A percentile compares a stretch with the other conserved stretches of the same genome.
phyloP scores from a whole-genome alignment of 257 asterid species.

The Primulina huaijiensis region DNA sequence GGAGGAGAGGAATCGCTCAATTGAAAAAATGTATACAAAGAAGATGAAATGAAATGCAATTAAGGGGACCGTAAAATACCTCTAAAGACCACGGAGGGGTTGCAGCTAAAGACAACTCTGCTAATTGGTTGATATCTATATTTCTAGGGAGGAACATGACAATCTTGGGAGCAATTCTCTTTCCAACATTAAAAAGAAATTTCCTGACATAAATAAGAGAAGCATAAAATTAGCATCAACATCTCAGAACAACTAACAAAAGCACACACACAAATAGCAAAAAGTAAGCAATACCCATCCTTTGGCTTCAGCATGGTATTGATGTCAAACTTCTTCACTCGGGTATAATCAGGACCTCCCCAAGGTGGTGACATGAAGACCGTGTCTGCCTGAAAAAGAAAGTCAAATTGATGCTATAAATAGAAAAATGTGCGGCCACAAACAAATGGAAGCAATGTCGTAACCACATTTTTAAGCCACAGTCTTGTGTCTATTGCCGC shows the following conservation, averaged over 20 bases:
- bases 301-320: constrained; percentile 77
- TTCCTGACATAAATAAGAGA: constrained; percentile 38
- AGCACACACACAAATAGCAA: not conserved
- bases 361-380: constrained; percentile 96
- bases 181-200: constrained; percentile 55
- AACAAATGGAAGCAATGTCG: not conserved
- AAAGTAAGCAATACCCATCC: constrained; percentile 60
- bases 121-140: constrained; percentile 70
- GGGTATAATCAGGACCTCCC: constrained; percentile 94
- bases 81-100: constrained; percentile 88
- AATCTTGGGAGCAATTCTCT: constrained; percentile 56
- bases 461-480: not conserved
- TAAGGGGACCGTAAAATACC: constrained; percentile 37
- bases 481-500: not conserved
- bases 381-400: constrained; percentile 58
- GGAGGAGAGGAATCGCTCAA: not conserved
- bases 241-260: not conserved
- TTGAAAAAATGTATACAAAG: not conserved
- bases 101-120: constrained; percentile 61
- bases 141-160: constrained; percentile 93
- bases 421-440: too few relatives aligned
- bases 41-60: not conserved
- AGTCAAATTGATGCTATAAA: not conserved
- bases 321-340: constrained; percentile 65
- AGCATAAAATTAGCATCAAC: constrained; percentile 18